Percentiles rank a stretch among this genome's conserved stretches.
Evolutionary conservation across 1,139 yeast species (phyloP).

Genomic region (Kluyveromyces sp.): DNA sequence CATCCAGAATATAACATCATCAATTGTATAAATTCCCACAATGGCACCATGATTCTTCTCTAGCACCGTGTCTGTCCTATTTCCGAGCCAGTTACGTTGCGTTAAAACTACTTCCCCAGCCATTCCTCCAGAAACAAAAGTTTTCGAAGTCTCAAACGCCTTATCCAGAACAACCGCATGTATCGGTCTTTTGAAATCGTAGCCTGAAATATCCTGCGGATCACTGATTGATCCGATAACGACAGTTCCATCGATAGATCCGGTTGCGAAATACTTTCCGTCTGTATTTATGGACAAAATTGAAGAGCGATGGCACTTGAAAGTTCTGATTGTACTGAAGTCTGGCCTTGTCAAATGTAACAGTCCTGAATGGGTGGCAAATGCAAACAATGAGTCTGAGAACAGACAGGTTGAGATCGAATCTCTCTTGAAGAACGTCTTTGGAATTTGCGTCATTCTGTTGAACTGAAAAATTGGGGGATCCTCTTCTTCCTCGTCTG

Average conservation of each 20-base stretch:
- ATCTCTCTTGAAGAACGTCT: conserved; percentile 61
- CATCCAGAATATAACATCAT: conserved; percentile 73
- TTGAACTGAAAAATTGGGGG: conserved; percentile 77
- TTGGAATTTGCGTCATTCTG: conserved; percentile 57
- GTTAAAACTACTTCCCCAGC: conserved; percentile 76
- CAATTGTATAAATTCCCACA: conserved; percentile 53
- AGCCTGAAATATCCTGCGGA: conserved; percentile 59
- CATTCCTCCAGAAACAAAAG: conserved; percentile 84
- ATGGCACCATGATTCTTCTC: conserved; percentile 66
- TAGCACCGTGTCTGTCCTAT: conserved; percentile 58
- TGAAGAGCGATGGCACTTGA: conserved; percentile 82
- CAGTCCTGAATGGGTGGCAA: conserved; percentile 88
- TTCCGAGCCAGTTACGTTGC: conserved; percentile 80
- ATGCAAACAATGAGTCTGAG: conserved; percentile 53
- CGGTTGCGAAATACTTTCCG: conserved; percentile 71
- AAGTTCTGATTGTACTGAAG: conserved; percentile 55
- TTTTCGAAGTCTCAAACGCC: conserved; percentile 51
- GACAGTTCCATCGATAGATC: conserved; percentile 90
- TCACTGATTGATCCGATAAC: conserved; percentile 68
- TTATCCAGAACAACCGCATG: conserved; percentile 80
- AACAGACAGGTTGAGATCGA: conserved; percentile 67
- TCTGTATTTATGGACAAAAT: conserved; percentile 66
- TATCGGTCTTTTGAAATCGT: conserved; percentile 81
- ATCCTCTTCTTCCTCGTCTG: conserved; percentile 45
- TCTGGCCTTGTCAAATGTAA: conserved; percentile 60